phyloP scores from a whole-genome alignment of 2,329 filamentous ascomycete genomes.

The Chaetomium strumarium region DNA sequence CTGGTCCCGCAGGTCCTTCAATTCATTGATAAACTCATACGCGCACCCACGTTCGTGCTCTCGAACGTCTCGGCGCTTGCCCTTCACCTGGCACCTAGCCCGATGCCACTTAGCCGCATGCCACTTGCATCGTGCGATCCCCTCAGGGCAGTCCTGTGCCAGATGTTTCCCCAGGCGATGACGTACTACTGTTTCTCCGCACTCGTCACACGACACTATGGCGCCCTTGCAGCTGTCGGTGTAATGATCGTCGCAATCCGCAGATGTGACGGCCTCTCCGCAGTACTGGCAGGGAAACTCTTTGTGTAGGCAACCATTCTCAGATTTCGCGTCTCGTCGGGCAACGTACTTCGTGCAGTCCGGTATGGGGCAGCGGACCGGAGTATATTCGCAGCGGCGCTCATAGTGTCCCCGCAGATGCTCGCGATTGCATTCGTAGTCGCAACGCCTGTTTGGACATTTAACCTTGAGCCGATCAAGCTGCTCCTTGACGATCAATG shows the following conservation, averaged over 20 bases:
- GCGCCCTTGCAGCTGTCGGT: constrained; percentile 40
- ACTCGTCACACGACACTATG: constrained; percentile 45
- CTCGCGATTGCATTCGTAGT: constrained; percentile 45
- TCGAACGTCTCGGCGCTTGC: constrained; percentile 36
- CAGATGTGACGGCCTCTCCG: constrained; percentile 41
- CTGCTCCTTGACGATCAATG: constrained; percentile 49
- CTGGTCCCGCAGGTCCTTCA: constrained; percentile 40
- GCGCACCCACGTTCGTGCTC: constrained; percentile 44
- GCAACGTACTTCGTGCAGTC: constrained; percentile 47
- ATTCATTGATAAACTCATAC: constrained; percentile 47
- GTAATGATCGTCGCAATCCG: constrained; percentile 42
- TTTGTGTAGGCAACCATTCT: constrained; percentile 51
- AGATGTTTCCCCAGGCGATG: constrained; percentile 43
- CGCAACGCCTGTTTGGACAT: constrained; percentile 55
- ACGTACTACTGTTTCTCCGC: constrained; percentile 39
- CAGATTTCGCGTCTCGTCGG: constrained; percentile 42
- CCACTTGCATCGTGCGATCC: constrained; percentile 40
- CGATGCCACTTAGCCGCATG: constrained; percentile 42
- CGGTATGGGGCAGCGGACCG: constrained; percentile 50
- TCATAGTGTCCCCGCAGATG: constrained; percentile 51
- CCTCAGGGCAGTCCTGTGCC: constrained; percentile 40
- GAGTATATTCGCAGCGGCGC: constrained; percentile 50
- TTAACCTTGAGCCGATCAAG: constrained; percentile 54
- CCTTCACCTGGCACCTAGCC: constrained; percentile 42
- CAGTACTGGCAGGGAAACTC: constrained; percentile 50